Evolutionary conservation across 805 yeast species (phyloP).

Genomic region (Metschnikowia cubensis): DNA sequence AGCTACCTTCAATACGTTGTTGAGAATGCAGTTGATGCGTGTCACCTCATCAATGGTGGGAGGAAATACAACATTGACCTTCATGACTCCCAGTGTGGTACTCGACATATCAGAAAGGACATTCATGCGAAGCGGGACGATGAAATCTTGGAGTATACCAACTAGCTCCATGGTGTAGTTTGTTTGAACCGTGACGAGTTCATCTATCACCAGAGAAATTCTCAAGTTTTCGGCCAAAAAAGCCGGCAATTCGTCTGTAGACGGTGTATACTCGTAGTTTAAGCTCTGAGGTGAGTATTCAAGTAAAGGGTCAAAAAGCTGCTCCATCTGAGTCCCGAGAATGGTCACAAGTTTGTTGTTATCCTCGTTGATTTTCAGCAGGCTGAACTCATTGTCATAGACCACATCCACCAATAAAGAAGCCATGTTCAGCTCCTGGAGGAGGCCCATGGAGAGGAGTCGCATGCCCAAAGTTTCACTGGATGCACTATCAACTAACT

Average conservation of each 20-base stretch:
- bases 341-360: slow-evolving; percentile 75
- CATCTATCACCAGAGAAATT: slow-evolving; percentile 43
- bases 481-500: slow-evolving; percentile 44
- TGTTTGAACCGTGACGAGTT: slow-evolving; percentile 67
- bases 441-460: slow-evolving; percentile 53
- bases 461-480: slow-evolving; percentile 58
- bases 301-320: slow-evolving; percentile 80
- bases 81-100: slow-evolving; percentile 52
- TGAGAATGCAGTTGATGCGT: slow-evolving; percentile 78
- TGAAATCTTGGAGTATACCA: slow-evolving; percentile 68
- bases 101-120: slow-evolving; percentile 47
- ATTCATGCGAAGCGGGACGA: slow-evolving; percentile 71
- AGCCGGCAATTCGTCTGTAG: slow-evolving; percentile 24
- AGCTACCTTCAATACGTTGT: slow-evolving; percentile 70
- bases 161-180: slow-evolving; percentile 70
- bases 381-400: slow-evolving; percentile 46
- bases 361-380: slow-evolving; percentile 44
- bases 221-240: neutral
- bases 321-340: slow-evolving; percentile 83
- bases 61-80: slow-evolving; percentile 78
- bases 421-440: slow-evolving; percentile 46
- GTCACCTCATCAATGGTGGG: slow-evolving; percentile 95
- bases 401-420: slow-evolving; percentile 70
- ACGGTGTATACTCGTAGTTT: slow-evolving; percentile 65
- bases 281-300: slow-evolving; percentile 92